phyloP scores from a whole-genome alignment of 2,329 filamentous ascomycete genomes.

The Parascedosporium putredinis region DNA sequence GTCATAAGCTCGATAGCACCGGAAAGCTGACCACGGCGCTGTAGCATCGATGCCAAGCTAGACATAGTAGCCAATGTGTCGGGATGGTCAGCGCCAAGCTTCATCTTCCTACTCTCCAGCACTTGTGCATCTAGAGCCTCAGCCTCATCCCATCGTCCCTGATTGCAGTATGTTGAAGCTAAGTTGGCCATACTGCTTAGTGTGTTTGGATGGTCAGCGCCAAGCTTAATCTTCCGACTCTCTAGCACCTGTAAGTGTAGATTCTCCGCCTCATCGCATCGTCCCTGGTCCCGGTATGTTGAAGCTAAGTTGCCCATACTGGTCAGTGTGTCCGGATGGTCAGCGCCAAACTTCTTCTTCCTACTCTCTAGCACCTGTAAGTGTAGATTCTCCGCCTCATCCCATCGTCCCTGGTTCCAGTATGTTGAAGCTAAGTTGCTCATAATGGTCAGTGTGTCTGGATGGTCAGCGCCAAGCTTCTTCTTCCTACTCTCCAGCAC shows the following conservation, averaged over 20 bases:
- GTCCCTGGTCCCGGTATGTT: slow-evolving; percentile 9
- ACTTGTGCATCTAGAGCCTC: too few species aligned
- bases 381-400: neutral
- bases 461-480: slow-evolving; percentile 1
- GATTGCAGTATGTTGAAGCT: neutral
- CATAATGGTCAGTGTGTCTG: neutral
- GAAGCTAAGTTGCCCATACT: slow-evolving; percentile 4
- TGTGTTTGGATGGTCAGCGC: slow-evolving; percentile 9
- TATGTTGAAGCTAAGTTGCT: neutral
- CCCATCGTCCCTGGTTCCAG: neutral
- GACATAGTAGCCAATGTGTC: too few species aligned
- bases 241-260: slow-evolving; percentile 10
- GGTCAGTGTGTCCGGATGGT: neutral
- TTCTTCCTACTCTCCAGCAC: neutral
- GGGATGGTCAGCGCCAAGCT: too few species aligned
- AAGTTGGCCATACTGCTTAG: slow-evolving; percentile 1
- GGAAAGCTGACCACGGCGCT: neutral
- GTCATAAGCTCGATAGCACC: neutral
- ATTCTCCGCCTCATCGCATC: slow-evolving; percentile 12
- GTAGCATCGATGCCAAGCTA: too few species aligned
- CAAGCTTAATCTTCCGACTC: slow-evolving; percentile 8
- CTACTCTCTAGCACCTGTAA: neutral
- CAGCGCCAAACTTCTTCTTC: neutral
- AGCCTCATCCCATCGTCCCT: too few species aligned
- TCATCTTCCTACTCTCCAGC: too few species aligned